Evolutionary conservation across 2,329 filamentous ascomycete species (phyloP).

Genomic region (Aschersonia sp.): DNA sequence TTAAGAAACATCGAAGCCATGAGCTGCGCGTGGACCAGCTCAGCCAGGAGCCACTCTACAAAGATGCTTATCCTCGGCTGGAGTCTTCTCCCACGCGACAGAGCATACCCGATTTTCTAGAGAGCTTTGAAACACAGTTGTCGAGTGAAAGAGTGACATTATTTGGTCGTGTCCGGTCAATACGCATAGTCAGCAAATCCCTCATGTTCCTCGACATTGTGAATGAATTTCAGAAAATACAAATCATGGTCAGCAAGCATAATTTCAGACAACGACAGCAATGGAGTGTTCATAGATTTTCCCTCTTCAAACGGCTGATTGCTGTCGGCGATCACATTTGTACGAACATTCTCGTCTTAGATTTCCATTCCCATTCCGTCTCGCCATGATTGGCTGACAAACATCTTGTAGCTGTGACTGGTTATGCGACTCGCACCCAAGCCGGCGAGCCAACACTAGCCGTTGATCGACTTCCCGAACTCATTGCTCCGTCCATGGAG

Average conservation of each 20-base stretch:
- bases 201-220: conserved; percentile 75
- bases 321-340: conserved; percentile 75
- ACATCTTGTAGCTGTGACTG: conserved; percentile 44
- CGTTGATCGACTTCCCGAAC: conserved; percentile 50
- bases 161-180: conserved; percentile 55
- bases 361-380: conserved; percentile 8
- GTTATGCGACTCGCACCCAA: conserved; percentile 52
- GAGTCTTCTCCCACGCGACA: conserved; percentile 12
- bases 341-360: conserved; percentile 29
- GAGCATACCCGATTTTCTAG: conserved; percentile 20
- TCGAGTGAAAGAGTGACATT: conserved; percentile 16
- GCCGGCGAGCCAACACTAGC: conserved; percentile 66
- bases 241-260: conserved; percentile 60
- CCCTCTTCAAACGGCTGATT: conserved; percentile 48
- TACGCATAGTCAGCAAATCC: conserved; percentile 59
- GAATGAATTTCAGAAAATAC: conserved; percentile 57
- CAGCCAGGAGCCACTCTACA: conserved; percentile 19
- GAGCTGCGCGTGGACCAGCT: conserved; percentile 17
- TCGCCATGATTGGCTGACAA: conserved; percentile 7
- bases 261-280: conserved; percentile 23
- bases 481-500: conserved; percentile 68
- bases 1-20: conserved; percentile 20
- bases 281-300: conserved; percentile 30
- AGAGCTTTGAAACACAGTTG: conserved; percentile 12
- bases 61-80: conserved; percentile 21